Conservation (phyloP, 106 monocot species). For the Dendrobium catenatum region DNA sequence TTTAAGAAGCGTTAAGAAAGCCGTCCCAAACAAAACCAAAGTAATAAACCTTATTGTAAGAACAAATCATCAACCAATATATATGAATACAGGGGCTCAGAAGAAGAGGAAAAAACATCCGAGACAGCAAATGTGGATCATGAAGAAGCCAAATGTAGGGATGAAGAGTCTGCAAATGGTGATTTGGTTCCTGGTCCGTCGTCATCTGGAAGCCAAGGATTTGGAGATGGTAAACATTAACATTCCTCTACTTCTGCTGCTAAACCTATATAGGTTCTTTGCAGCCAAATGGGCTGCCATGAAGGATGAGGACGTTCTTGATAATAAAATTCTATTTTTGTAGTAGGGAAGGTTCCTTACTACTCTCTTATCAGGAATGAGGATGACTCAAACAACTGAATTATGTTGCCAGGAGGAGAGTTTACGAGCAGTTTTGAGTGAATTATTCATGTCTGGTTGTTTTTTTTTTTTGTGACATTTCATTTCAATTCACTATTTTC, state of each 20-base stretch:
- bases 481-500: neutral
- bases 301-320: neutral
- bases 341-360: conserved; percentile 19
- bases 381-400: neutral
- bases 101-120: conserved; percentile 18
- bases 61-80: neutral
- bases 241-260: conserved; percentile 12
- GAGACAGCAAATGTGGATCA: conserved; percentile 5
- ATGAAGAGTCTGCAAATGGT: conserved; percentile 22
- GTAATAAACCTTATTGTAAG: neutral
- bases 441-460: neutral
- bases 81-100: conserved; percentile 11
- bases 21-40: too few relatives aligned
- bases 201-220: neutral
- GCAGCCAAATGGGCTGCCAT: neutral
- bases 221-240: conserved; percentile 27
- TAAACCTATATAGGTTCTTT: conserved; percentile 5
- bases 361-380: conserved; percentile 12
- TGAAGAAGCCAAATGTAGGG: conserved; percentile 13
- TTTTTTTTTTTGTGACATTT: neutral
- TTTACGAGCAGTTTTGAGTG: neutral
- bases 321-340: conserved; percentile 12
- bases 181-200: neutral
- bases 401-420: neutral
- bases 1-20: too few relatives aligned